Evolutionary conservation across 2,329 filamentous ascomycete species (phyloP).

Genomic region (Apiospora rasikravindrae): DNA sequence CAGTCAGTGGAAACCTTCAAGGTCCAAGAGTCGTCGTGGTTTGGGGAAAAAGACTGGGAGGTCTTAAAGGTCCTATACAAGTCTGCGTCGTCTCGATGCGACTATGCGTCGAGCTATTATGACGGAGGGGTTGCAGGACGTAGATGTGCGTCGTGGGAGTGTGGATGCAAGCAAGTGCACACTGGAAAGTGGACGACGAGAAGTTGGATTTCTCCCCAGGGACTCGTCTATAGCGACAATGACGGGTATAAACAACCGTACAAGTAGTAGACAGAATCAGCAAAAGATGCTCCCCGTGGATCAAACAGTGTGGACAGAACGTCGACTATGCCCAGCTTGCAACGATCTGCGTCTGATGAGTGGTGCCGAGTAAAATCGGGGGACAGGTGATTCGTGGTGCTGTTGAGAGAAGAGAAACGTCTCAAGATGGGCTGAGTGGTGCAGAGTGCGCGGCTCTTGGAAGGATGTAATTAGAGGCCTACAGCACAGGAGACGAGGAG

Average conservation of each 20-base stretch:
- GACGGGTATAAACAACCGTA: constrained; percentile 36
- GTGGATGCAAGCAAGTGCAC: constrained; percentile 24
- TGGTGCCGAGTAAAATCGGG: constrained; percentile 16
- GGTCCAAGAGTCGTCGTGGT: constrained; percentile 36
- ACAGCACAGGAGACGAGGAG: constrained; percentile 38
- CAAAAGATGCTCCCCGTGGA: constrained; percentile 36
- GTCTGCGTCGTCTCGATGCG: constrained; percentile 28
- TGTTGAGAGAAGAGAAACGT: constrained; percentile 24
- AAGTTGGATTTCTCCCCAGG: constrained; percentile 38
- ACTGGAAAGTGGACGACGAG: constrained; percentile 45
- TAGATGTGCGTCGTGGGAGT: neutral
- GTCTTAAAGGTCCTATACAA: constrained; percentile 28
- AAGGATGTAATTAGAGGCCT: constrained; percentile 31
- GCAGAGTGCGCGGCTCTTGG: constrained; percentile 36
- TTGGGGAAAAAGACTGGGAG: constrained; percentile 37
- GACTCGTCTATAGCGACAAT: constrained; percentile 26
- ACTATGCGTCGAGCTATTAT: constrained; percentile 15
- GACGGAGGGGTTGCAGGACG: constrained; percentile 15
- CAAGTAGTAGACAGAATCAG: constrained; percentile 36
- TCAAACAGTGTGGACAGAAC: constrained; percentile 35
- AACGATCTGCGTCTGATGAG: constrained; percentile 42
- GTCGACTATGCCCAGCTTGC: constrained; percentile 39
- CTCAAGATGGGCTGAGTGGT: constrained; percentile 34
- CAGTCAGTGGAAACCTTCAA: constrained; percentile 47
- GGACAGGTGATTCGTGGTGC: constrained; percentile 19